phyloP scores from a whole-genome alignment of 495 filamentous ascomycete genomes.

The Hypomontagnella submonticulosa region DNA sequence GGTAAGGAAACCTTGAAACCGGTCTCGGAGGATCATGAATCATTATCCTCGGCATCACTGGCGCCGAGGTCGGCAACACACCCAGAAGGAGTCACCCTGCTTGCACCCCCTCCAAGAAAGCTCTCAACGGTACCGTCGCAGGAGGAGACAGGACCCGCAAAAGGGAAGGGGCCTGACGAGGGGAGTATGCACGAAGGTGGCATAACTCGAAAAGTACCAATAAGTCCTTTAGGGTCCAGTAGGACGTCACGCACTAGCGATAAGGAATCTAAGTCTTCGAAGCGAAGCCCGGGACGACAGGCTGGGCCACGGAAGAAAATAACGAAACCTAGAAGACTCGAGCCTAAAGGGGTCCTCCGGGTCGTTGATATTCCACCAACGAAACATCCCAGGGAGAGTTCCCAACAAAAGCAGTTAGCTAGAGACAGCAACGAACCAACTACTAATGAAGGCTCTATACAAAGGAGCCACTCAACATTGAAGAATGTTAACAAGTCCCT shows the following conservation, averaged over 20 bases:
- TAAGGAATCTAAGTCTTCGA: neutral
- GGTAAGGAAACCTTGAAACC: constrained; percentile 38
- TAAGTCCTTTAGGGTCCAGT: constrained; percentile 25
- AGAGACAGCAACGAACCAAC: neutral
- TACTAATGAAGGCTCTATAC: neutral
- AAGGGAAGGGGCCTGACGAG: constrained; percentile 26
- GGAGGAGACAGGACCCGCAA: constrained; percentile 8
- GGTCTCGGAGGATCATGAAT: constrained; percentile 46
- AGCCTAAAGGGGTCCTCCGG: neutral
- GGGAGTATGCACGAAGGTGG: neutral
- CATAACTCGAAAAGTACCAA: neutral
- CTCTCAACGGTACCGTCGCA: constrained; percentile 34
- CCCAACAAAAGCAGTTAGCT: constrained; percentile 8
- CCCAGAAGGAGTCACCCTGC: constrained; percentile 18
- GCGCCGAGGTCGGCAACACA: constrained; percentile 1
- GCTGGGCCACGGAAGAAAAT: neutral
- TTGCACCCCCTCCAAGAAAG: constrained; percentile 32
- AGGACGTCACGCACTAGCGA: neutral
- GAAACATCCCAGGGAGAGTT: neutral
- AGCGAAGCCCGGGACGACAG: neutral
- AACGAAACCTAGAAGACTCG: neutral
- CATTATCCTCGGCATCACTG: constrained; percentile 38
- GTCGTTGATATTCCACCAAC: constrained; percentile 12
- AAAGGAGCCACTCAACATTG: neutral
- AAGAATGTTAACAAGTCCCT: neutral